Evolutionary conservation across 2,329 filamentous ascomycete species (phyloP).

Genomic region (Cercospora zeae-maydis): DNA sequence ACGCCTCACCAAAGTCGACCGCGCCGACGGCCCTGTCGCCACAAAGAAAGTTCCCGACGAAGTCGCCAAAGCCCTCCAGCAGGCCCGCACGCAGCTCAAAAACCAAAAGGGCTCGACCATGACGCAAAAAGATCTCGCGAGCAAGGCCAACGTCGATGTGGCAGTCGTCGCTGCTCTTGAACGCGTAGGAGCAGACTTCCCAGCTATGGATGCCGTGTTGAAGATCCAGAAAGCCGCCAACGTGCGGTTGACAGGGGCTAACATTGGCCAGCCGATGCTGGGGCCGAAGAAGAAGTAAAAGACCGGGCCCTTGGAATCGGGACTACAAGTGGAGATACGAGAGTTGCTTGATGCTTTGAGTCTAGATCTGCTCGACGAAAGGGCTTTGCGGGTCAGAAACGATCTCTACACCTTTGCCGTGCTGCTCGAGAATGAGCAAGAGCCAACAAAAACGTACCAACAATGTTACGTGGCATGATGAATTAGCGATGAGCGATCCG

Average conservation of each 20-base stretch:
- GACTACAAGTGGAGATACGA: not conserved
- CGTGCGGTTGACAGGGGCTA: slow-evolving; percentile 37
- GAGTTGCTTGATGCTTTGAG: not conserved
- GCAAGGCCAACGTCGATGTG: slow-evolving; percentile 83
- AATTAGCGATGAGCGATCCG: slow-evolving; percentile 7
- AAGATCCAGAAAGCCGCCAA: slow-evolving; percentile 63
- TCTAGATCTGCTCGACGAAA: not conserved
- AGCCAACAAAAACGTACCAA: not conserved
- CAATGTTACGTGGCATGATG: slow-evolving; percentile 1
- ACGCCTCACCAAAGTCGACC: slow-evolving; percentile 95
- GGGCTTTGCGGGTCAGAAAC: not conserved
- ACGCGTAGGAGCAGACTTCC: slow-evolving; percentile 71
- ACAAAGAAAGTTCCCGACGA: slow-evolving; percentile 81
- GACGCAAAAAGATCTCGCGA: slow-evolving; percentile 85
- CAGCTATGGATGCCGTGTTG: slow-evolving; percentile 83
- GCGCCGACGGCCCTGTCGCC: slow-evolving; percentile 94
- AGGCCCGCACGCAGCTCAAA: slow-evolving; percentile 73
- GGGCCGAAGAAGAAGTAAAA: slow-evolving; percentile 64
- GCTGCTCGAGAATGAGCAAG: not conserved
- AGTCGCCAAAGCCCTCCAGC: slow-evolving; percentile 78
- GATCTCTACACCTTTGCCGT: not conserved
- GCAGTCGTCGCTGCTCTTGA: slow-evolving; percentile 81
- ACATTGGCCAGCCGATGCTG: slow-evolving; percentile 78
- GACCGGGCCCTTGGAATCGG: not conserved
- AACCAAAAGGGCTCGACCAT: slow-evolving; percentile 69